Conservation (phyloP, 2,329 filamentous ascomycete genomes). For the Botrytis porri region DNA sequence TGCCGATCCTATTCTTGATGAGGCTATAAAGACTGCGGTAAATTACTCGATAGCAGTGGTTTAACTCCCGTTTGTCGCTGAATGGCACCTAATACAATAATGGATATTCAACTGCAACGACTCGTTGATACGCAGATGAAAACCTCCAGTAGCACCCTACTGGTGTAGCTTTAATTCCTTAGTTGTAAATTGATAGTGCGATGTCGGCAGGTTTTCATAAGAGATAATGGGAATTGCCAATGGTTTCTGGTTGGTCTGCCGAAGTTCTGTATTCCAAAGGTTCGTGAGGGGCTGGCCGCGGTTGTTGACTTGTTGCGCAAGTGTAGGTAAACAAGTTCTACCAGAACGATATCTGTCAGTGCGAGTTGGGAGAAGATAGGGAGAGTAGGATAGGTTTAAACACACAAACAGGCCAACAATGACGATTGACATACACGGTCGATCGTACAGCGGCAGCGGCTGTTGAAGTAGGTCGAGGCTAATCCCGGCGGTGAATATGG, state of each 20-base stretch:
- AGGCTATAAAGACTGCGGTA: conserved; percentile 9
- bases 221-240: conserved; percentile 7
- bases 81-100: background rate
- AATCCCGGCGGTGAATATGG: conserved; percentile 20
- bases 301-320: conserved; percentile 16
- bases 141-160: background rate
- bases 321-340: conserved; percentile 9
- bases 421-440: conserved; percentile 1
- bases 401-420: conserved; percentile 7
- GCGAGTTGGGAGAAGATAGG: conserved; percentile 1
- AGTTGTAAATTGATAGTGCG: conserved; percentile 1
- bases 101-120: conserved; percentile 9
- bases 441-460: conserved; percentile 17
- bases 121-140: background rate
- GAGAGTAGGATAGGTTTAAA: background rate
- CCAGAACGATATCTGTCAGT: conserved; percentile 8
- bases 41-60: background rate
- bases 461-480: conserved; percentile 18
- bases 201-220: conserved; percentile 9
- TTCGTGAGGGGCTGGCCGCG: conserved; percentile 12
- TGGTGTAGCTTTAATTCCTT: background rate
- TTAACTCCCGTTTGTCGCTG: conserved; percentile 6
- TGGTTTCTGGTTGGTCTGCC: conserved; percentile 2
- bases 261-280: conserved; percentile 9
- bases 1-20: background rate